phyloP scores from a whole-genome alignment of 2,329 filamentous ascomycete genomes.

The Phoma sp. region DNA sequence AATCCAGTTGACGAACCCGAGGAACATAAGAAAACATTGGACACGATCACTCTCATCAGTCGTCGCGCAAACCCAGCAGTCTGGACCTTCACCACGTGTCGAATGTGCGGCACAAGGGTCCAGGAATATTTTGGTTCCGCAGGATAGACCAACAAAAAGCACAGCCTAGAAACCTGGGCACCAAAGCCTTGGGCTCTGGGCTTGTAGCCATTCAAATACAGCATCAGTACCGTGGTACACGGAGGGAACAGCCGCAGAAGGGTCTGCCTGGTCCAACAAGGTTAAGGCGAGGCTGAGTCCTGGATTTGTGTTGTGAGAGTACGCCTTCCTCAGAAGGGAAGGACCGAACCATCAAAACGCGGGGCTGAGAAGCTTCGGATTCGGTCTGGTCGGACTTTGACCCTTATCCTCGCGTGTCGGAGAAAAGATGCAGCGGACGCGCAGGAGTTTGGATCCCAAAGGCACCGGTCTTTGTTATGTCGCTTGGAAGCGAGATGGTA shows the following conservation, averaged over 20 bases:
- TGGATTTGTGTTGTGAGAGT: not conserved
- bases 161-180: not conserved
- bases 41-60: not conserved
- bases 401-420: not conserved
- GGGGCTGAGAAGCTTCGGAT: not conserved
- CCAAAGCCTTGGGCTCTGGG: not conserved
- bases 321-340: not conserved
- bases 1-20: not conserved
- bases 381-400: not conserved
- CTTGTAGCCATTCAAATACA: not conserved
- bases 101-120: not conserved
- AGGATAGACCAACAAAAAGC: not conserved
- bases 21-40: not conserved
- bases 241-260: not conserved
- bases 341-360: not conserved
- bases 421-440: not conserved
- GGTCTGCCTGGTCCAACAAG: not conserved
- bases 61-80: not conserved
- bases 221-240: not conserved
- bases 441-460: not conserved
- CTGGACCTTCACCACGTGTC: not conserved
- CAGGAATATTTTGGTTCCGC: not conserved
- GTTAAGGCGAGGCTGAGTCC: not conserved
- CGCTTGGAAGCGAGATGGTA: not conserved
- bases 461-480: constrained; percentile 4